Evolutionary conservation across 1,284 basidiomycete genomes (phyloP).

Genomic region (Trametes versicolor): DNA sequence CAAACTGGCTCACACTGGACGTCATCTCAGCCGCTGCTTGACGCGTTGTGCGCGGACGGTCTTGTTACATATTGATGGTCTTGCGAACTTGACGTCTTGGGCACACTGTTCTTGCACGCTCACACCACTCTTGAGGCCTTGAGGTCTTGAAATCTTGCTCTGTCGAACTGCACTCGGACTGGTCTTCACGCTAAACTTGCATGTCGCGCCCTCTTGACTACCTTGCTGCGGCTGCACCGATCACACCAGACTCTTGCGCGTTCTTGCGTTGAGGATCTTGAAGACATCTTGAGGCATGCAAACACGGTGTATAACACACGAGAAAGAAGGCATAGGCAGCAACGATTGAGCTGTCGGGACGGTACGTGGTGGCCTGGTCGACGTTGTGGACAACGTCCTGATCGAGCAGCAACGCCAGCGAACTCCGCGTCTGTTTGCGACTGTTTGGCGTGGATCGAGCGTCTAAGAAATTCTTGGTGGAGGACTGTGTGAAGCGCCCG

Average conservation of each 20-base stretch:
- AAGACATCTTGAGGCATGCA: conserved; percentile 5
- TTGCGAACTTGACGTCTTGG: neutral
- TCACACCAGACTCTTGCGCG: neutral
- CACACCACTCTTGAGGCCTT: neutral
- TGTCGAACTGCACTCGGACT: neutral
- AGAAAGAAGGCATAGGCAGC: neutral
- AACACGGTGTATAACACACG: neutral
- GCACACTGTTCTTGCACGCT: neutral
- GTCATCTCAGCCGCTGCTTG: neutral
- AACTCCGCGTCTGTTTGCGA: conserved; percentile 18
- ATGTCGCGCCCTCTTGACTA: neutral
- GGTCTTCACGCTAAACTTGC: conserved; percentile 1
- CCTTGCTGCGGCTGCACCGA: neutral
- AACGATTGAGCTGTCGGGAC: neutral
- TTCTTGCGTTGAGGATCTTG: conserved; percentile 5
- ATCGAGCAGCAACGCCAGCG: neutral
- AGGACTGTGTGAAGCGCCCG: conserved; percentile 4
- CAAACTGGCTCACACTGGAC: conserved; percentile 12
- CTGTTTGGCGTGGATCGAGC: conserved; percentile 19
- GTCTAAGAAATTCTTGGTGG: conserved; percentile 33
- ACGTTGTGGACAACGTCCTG: conserved; percentile 14
- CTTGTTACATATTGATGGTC: neutral
- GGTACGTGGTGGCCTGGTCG: conserved; percentile 1
- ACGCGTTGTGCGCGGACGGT: neutral
- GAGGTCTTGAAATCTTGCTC: neutral